These are phyloP conservation scores for Bryopsis sp. DNA, from an alignment of 139 green algal genomes.

Conservation along the genomic window DNA sequence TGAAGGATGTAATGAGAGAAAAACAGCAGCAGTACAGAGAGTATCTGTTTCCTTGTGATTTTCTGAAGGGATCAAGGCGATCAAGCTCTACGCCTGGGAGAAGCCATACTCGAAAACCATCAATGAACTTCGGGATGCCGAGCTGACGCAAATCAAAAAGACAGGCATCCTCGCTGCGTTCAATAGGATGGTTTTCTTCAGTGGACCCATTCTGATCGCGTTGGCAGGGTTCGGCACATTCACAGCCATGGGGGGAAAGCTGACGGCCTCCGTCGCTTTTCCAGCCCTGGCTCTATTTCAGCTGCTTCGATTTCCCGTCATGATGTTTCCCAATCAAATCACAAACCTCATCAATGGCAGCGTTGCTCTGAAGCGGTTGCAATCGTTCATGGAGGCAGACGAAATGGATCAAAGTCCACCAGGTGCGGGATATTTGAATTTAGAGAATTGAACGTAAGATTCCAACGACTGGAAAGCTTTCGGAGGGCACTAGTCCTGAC, in stretches of 20 bases:
- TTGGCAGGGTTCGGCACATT: not conserved
- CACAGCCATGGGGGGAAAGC: conserved; percentile 22
- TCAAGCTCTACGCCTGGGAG: conserved; percentile 93
- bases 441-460: too few species aligned
- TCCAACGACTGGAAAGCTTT: too few species aligned
- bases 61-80: conserved; percentile 74
- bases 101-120: conserved; percentile 66
- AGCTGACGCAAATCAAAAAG: conserved; percentile 34
- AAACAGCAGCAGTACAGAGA: too few species aligned
- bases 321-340: conserved; percentile 45
- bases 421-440: too few species aligned
- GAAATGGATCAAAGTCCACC: conserved; percentile 37
- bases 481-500: too few species aligned
- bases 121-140: conserved; percentile 46
- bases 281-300: conserved; percentile 75
- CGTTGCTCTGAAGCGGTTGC: conserved; percentile 63
- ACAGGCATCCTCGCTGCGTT: conserved; percentile 9
- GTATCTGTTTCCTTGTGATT: too few species aligned
- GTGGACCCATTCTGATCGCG: conserved; percentile 31
- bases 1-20: too few species aligned
- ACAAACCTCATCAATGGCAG: conserved; percentile 59
- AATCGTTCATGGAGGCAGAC: conserved; percentile 57
- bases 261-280: conserved; percentile 73
- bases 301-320: conserved; percentile 74
- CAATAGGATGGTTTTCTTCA: conserved; percentile 9